A percentile compares a stretch with the other conserved stretches of the same genome.
phyloP scores from a whole-genome alignment of 495 filamentous ascomycete genomes.

The Penicillium fimorum region DNA sequence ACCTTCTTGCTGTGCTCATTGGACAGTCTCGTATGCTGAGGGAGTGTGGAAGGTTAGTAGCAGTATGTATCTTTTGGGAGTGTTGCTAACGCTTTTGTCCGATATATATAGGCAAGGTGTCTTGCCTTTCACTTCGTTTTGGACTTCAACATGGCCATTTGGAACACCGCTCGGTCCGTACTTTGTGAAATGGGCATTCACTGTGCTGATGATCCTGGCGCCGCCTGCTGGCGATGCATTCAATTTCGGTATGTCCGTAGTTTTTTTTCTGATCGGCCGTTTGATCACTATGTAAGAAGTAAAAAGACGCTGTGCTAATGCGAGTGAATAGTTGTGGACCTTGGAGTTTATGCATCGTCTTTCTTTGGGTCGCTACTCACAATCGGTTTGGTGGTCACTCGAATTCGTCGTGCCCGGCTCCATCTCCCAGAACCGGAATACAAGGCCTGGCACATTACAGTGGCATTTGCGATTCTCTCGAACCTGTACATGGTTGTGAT shows the following conservation, averaged over 20 bases:
- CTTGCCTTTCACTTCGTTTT: conserved; percentile 60
- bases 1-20: conserved; percentile 59
- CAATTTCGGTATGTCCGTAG: conserved; percentile 48
- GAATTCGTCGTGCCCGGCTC: conserved; percentile 48
- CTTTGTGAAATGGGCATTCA: conserved; percentile 56
- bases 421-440: conserved; percentile 47
- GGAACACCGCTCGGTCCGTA: conserved; percentile 62
- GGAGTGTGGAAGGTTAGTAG: conserved; percentile 52
- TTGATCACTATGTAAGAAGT: background rate
- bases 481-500: conserved; percentile 58
- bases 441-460: conserved; percentile 51
- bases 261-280: background rate
- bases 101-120: conserved; percentile 55
- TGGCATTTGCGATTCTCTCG: conserved; percentile 54
- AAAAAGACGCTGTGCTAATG: background rate
- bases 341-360: conserved; percentile 51
- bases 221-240: conserved; percentile 69
- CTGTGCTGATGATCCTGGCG: conserved; percentile 62
- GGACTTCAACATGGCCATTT: conserved; percentile 63
- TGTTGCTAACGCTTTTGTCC: background rate
- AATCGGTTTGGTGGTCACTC: conserved; percentile 52
- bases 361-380: conserved; percentile 56
- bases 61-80: background rate
- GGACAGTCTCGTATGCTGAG: conserved; percentile 57
- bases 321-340: conserved; percentile 46